These are phyloP conservation scores for Sclerotinia minor DNA, from an alignment of 2,329 filamentous ascomycete species.

Conservation along the genomic window DNA sequence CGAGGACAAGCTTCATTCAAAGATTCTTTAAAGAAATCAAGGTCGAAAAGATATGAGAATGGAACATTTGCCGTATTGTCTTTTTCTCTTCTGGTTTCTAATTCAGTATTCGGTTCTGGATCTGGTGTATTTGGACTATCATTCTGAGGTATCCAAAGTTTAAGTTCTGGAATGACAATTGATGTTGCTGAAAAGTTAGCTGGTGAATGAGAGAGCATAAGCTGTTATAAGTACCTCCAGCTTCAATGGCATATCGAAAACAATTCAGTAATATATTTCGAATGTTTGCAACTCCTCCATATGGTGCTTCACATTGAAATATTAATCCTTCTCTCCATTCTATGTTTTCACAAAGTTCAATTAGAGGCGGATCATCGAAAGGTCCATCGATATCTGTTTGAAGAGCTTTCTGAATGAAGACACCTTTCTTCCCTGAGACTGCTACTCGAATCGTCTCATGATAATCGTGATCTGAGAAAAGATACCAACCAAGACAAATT, in stretches of 20 bases:
- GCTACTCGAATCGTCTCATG: constrained; percentile 16
- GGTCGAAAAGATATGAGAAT: constrained; percentile 37
- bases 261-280: constrained; percentile 47
- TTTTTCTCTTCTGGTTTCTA: constrained; percentile 23
- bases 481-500: constrained; percentile 1
- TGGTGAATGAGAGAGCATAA: neutral
- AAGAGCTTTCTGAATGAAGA: constrained; percentile 29
- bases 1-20: constrained; percentile 31
- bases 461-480: constrained; percentile 21
- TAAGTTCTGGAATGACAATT: constrained; percentile 22
- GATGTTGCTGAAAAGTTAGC: constrained; percentile 22
- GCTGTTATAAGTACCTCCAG: constrained; percentile 36
- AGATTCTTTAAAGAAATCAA: constrained; percentile 30
- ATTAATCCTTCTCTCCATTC: constrained; percentile 43
- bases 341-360: constrained; percentile 38
- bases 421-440: constrained; percentile 19
- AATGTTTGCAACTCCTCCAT: constrained; percentile 46
- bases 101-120: neutral
- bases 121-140: constrained; percentile 8
- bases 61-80: constrained; percentile 24
- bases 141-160: constrained; percentile 23
- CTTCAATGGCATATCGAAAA: constrained; percentile 45
- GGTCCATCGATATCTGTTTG: constrained; percentile 33
- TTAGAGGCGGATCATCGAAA: constrained; percentile 26
- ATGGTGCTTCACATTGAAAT: constrained; percentile 45